A percentile compares a stretch with the other conserved stretches of the same genome.
phyloP scores from a whole-genome alignment of 805 yeast species.

The Cyberlindnera suaveolens region DNA sequence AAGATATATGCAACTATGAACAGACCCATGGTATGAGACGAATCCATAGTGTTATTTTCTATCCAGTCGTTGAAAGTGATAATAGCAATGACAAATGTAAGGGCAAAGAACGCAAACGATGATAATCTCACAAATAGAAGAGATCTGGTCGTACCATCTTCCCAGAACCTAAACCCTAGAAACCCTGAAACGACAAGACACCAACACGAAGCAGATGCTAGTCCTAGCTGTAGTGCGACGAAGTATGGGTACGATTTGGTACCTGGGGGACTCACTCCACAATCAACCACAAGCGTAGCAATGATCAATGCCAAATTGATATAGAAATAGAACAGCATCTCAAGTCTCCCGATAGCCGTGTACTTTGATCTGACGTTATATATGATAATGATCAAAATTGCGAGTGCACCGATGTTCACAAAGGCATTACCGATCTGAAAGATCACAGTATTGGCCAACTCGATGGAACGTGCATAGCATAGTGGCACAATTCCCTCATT shows the following conservation, averaged over 20 bases:
- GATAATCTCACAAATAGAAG: constrained; percentile 48
- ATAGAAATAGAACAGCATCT: constrained; percentile 71
- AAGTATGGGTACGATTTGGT: constrained; percentile 70
- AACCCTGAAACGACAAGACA: constrained; percentile 68
- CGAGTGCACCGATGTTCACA: constrained; percentile 69
- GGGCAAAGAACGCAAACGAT: constrained; percentile 51
- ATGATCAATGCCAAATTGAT: constrained; percentile 50
- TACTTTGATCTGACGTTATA: constrained; percentile 77
- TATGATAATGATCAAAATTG: constrained; percentile 60
- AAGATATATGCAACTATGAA: constrained; percentile 66
- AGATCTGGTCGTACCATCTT: constrained; percentile 76
- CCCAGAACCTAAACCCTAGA: constrained; percentile 87
- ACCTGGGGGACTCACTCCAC: constrained; percentile 90
- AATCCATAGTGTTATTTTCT: constrained; percentile 34
- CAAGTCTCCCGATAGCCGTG: constrained; percentile 91
- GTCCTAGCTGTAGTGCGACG: constrained; percentile 74
- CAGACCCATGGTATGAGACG: constrained; percentile 54
- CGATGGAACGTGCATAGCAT: constrained; percentile 84
- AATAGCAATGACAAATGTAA: constrained; percentile 61
- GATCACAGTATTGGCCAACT: constrained; percentile 84
- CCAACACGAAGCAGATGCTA: constrained; percentile 67
- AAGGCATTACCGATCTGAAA: constrained; percentile 87
- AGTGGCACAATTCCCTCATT: constrained; percentile 61
- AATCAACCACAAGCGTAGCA: constrained; percentile 72
- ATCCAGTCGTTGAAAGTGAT: constrained; percentile 71